These are phyloP conservation scores for Adansonia digitata DNA, from an alignment of 345 rosid genomes.

Conservation along the genomic window DNA sequence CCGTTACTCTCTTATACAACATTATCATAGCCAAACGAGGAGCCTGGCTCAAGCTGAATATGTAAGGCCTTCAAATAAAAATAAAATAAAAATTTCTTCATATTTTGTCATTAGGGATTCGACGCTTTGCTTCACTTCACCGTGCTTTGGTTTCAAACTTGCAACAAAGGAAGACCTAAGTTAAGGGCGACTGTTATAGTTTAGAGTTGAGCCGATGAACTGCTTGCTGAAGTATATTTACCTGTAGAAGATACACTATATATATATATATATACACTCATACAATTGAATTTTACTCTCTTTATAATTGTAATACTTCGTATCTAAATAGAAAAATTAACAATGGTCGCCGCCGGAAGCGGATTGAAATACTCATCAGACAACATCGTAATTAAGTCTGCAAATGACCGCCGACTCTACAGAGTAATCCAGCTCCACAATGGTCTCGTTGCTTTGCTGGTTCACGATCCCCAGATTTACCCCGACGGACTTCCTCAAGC, in stretches of 20 bases:
- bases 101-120: not conserved
- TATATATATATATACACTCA: not conserved
- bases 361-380: slow-evolving; percentile 40
- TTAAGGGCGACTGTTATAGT: not conserved
- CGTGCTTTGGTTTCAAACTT: not conserved
- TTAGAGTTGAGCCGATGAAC: not conserved
- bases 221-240: not conserved
- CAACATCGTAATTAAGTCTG: slow-evolving; percentile 70
- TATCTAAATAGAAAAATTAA: not conserved
- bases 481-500: slow-evolving; percentile 32
- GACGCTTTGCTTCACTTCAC: not conserved
- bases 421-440: slow-evolving; percentile 62
- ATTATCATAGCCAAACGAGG: too few relatives aligned
- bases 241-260: not conserved
- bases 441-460: slow-evolving; percentile 75
- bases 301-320: not conserved
- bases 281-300: not conserved
- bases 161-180: not conserved
- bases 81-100: too few relatives aligned
- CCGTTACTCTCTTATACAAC: too few relatives aligned
- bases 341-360: slow-evolving; percentile 25
- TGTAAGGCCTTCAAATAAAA: not conserved
- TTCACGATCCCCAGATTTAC: slow-evolving; percentile 94
- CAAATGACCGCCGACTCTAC: slow-evolving; percentile 71
- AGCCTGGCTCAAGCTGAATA: too few relatives aligned